phyloP scores from a whole-genome alignment of 2,329 filamentous ascomycete genomes.

The Eutypella sp. region DNA sequence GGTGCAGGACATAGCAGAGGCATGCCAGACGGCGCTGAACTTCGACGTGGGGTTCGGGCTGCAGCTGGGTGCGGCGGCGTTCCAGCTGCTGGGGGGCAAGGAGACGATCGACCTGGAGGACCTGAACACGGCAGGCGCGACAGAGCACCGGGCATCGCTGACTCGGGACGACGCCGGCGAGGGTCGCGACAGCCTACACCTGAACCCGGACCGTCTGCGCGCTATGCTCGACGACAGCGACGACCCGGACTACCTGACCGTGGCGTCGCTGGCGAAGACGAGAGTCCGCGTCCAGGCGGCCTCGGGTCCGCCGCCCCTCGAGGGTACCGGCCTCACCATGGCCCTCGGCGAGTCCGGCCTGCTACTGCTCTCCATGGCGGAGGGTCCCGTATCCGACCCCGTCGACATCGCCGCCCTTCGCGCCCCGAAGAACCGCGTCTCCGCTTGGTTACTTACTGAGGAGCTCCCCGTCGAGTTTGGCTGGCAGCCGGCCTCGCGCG shows the following conservation, averaged over 20 bases:
- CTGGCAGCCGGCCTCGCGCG: conserved; percentile 8
- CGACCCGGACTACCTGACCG: conserved; percentile 8
- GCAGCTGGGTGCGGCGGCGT: neutral
- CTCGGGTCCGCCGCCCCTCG: conserved; percentile 3
- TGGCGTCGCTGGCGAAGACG: conserved; percentile 10
- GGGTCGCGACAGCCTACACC: conserved; percentile 10
- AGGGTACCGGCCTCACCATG: neutral
- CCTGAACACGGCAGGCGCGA: conserved; percentile 7
- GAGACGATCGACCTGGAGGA: conserved; percentile 5
- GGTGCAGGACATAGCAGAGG: neutral
- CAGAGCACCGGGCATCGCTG: conserved; percentile 14
- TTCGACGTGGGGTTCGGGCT: neutral
- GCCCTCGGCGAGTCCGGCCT: conserved; percentile 12
- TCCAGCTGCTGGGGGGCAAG: neutral
- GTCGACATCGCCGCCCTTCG: too few relatives aligned
- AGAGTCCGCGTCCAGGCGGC: conserved; percentile 12
- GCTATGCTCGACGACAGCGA: conserved; percentile 12
- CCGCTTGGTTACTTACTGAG: conserved; percentile 12
- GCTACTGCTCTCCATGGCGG: conserved; percentile 13
- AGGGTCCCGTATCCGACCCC: conserved; percentile 7
- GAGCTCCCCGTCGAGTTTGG: conserved; percentile 13
- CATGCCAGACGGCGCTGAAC: neutral
- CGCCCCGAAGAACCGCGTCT: conserved; percentile 12
- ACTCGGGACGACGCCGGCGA: conserved; percentile 12
- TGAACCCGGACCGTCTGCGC: conserved; percentile 8